phyloP scores from a whole-genome alignment of 2,329 filamentous ascomycete species.

The Dissoconium aciculare region DNA sequence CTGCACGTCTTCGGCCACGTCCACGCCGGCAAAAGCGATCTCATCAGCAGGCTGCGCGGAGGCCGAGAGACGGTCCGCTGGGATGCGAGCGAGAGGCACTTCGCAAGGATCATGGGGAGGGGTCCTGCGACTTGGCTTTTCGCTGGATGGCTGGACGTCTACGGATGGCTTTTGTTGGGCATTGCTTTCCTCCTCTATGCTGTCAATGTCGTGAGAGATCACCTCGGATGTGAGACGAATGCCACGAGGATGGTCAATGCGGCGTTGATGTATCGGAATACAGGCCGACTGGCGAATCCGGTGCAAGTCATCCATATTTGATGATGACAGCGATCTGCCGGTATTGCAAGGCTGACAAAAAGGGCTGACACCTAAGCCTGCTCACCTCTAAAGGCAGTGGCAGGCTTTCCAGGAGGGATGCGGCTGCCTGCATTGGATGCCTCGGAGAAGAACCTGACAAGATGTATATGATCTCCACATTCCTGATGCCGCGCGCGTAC shows the following conservation, averaged over 20 bases:
- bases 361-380: no score
- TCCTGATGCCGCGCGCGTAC: no score
- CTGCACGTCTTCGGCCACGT: constrained; percentile 79
- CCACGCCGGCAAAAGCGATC: constrained; percentile 43
- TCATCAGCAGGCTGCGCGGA: constrained; percentile 25
- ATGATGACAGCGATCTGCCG: no score
- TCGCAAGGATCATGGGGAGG: constrained; percentile 47
- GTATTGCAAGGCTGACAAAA: no score
- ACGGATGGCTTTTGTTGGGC: constrained; percentile 37
- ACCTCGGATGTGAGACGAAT: constrained; percentile 22
- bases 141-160: constrained; percentile 24
- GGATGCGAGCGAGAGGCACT: constrained; percentile 56
- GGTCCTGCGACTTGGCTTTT: constrained; percentile 23
- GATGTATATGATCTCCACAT: no score
- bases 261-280: constrained; percentile 37
- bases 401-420: no score
- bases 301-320: constrained; percentile 26
- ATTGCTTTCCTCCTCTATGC: constrained; percentile 39
- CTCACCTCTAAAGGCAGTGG: no score
- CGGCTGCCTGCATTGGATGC: no score
- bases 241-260: constrained; percentile 46
- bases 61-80: constrained; percentile 58
- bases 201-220: constrained; percentile 3
- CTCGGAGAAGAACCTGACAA: no score
- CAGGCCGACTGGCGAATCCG: constrained; percentile 34